Percentiles rank a stretch among this genome's conserved stretches.
Conservation (phyloP, 202 grass and related monocot species). For the Panicum virgatum region DNA sequence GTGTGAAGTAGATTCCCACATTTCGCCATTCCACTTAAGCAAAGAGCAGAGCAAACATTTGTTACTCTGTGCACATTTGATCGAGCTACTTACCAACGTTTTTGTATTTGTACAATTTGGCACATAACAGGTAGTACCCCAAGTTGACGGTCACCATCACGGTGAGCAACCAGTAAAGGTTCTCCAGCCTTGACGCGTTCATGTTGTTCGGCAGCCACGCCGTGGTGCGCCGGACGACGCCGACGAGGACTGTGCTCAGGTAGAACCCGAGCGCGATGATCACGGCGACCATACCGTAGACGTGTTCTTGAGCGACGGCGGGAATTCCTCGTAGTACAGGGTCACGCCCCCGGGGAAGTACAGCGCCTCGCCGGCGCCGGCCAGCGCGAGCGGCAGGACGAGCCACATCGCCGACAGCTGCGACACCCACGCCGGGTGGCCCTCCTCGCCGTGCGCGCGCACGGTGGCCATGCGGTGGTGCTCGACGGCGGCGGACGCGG, state of each 20-base stretch:
- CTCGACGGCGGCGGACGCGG: slow-evolving; percentile 53
- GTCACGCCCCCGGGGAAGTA: slow-evolving; percentile 66
- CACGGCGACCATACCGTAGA: slow-evolving; percentile 59
- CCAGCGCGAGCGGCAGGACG: slow-evolving; percentile 52
- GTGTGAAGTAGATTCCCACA: neutral
- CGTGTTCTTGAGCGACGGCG: slow-evolving; percentile 63
- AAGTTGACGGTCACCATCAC: slow-evolving; percentile 55
- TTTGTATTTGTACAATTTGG: slow-evolving; percentile 62
- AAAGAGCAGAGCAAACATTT: neutral
- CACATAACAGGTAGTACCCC: slow-evolving; percentile 50
- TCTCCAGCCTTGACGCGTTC: slow-evolving; percentile 61
- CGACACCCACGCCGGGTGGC: slow-evolving; percentile 47
- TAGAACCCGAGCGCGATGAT: slow-evolving; percentile 67
- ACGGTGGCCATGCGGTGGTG: slow-evolving; percentile 38
- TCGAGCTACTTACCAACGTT: slow-evolving; percentile 32
- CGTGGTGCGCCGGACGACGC: slow-evolving; percentile 33
- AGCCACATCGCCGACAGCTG: slow-evolving; percentile 69
- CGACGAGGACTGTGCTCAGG: slow-evolving; percentile 64
- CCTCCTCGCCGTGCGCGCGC: slow-evolving; percentile 29
- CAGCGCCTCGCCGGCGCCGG: slow-evolving; percentile 56
- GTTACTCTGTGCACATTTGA: neutral
- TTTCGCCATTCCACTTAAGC: neutral
- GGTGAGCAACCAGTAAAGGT: slow-evolving; percentile 70
- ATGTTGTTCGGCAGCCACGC: slow-evolving; percentile 73
- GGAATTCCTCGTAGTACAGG: slow-evolving; percentile 82